Conservation (phyloP, 108 stramenopile species). For the Cyclotella atomus region DNA sequence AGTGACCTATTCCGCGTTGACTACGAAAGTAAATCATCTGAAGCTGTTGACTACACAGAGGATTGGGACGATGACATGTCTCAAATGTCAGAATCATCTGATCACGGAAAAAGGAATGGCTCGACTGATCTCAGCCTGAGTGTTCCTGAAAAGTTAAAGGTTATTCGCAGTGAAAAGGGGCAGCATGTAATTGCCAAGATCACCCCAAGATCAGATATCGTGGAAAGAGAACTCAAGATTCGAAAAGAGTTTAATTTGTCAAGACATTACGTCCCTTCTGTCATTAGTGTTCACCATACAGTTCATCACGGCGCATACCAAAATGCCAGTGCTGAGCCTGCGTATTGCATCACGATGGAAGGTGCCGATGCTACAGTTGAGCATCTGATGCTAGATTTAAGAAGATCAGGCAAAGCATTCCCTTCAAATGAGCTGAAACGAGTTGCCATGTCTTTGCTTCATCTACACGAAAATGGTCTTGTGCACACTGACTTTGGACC, state of each 20-base stretch:
- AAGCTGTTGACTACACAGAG: slow-evolving; percentile 73
- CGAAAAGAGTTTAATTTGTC: slow-evolving; percentile 88
- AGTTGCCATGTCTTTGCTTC: slow-evolving; percentile 83
- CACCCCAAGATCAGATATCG: slow-evolving; percentile 86
- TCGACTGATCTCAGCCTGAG: slow-evolving; percentile 68
- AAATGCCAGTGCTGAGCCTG: slow-evolving; percentile 90
- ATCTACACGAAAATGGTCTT: slow-evolving; percentile 88
- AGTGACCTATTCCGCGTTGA: slow-evolving; percentile 72
- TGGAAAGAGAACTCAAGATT: slow-evolving; percentile 84
- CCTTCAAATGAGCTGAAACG: slow-evolving; percentile 85
- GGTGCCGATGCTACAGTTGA: slow-evolving; percentile 91
- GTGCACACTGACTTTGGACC: slow-evolving; percentile 91
- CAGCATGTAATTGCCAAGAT: slow-evolving; percentile 92
- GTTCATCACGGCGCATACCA: slow-evolving; percentile 91
- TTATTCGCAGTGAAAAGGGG: slow-evolving; percentile 84
- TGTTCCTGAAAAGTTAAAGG: slow-evolving; percentile 80
- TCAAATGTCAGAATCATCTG: slow-evolving; percentile 66
- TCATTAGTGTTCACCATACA: slow-evolving; percentile 92
- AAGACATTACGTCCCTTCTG: slow-evolving; percentile 88
- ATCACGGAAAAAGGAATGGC: slow-evolving; percentile 54
- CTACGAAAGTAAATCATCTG: slow-evolving; percentile 72
- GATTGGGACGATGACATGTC: slow-evolving; percentile 86
- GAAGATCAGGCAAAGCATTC: slow-evolving; percentile 76
- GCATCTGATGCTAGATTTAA: slow-evolving; percentile 86
- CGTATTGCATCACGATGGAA: slow-evolving; percentile 92